Conservation (phyloP, 2,329 filamentous ascomycete species). For the Stagonosporopsis tanaceti region DNA sequence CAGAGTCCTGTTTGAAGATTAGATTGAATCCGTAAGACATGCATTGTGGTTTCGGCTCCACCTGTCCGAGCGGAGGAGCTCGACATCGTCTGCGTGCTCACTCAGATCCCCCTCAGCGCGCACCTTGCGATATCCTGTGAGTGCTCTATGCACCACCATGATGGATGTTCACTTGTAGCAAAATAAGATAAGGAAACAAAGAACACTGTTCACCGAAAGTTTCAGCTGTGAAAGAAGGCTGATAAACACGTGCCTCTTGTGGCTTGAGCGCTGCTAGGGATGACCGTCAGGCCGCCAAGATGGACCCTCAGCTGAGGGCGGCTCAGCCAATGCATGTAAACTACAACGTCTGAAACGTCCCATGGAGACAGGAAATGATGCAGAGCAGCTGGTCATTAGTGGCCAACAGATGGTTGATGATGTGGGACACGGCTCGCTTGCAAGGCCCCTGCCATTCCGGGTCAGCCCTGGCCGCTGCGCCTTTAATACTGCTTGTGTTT, state of each 20-base stretch:
- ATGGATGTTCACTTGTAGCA: not conserved
- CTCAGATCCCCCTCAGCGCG: not conserved
- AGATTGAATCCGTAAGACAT: not conserved
- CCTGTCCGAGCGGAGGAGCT: slow-evolving; percentile 2
- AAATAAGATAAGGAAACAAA: not conserved
- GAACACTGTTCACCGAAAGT: not conserved
- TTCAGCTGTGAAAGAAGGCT: not conserved
- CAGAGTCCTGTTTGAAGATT: not conserved
- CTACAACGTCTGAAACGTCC: not conserved
- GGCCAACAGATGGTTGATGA: not conserved
- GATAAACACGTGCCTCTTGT: not conserved
- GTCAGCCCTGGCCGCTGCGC: not conserved
- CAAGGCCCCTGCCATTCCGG: not conserved
- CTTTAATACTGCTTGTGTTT: not conserved
- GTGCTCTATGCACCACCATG: slow-evolving; percentile 9
- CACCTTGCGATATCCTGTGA: slow-evolving; percentile 1
- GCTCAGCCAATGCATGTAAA: not conserved
- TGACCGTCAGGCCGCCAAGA: not conserved
- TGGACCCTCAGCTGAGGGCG: not conserved
- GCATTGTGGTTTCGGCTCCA: not conserved
- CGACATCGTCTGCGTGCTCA: slow-evolving; percentile 4
- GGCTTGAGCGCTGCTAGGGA: not conserved
- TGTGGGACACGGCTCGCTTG: not conserved
- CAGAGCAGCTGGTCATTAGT: not conserved
- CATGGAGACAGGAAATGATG: not conserved